Conservation (phyloP, 1,284 basidiomycete species). For the Trichosporon inkin region DNA sequence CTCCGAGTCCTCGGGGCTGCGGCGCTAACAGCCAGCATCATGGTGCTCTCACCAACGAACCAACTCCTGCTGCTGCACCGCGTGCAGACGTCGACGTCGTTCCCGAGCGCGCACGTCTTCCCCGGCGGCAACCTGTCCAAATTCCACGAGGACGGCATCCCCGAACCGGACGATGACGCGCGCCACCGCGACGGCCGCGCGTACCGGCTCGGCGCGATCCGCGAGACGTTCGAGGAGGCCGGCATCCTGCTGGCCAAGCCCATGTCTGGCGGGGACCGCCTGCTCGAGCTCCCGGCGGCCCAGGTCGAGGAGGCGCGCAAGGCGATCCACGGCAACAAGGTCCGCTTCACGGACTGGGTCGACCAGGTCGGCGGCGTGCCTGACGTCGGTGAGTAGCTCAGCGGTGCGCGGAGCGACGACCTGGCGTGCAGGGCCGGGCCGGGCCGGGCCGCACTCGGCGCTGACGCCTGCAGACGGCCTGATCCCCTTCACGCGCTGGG, state of each 20-base stretch:
- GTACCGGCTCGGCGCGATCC: slow-evolving; percentile 20
- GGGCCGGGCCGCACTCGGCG: too few species aligned
- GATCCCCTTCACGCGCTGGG: slow-evolving; percentile 25
- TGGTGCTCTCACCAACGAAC: slow-evolving; percentile 17
- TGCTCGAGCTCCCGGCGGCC: slow-evolving; percentile 7
- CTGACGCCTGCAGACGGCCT: slow-evolving; percentile 13
- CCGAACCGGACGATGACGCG: slow-evolving; percentile 8
- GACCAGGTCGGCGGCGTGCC: slow-evolving; percentile 15
- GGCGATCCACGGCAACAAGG: slow-evolving; percentile 18
- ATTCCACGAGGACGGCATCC: slow-evolving; percentile 11
- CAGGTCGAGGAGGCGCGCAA: slow-evolving; percentile 15
- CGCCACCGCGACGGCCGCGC: slow-evolving; percentile 16
- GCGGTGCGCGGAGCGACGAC: not conserved
- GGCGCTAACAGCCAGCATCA: slow-evolving; percentile 12
- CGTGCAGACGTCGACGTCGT: slow-evolving; percentile 11
- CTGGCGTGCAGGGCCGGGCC: too few species aligned
- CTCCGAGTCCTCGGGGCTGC: not conserved
- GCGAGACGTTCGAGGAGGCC: slow-evolving; percentile 24
- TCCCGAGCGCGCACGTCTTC: slow-evolving; percentile 16
- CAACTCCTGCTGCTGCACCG: slow-evolving; percentile 18
- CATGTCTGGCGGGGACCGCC: not conserved
- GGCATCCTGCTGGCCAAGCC: slow-evolving; percentile 20
- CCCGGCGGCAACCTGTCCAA: slow-evolving; percentile 15
- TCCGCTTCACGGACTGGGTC: slow-evolving; percentile 18
- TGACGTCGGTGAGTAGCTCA: slow-evolving; percentile 8